Evolutionary conservation across 306 rosid species (phyloP), one percentile per base, ranked within the genome.

Genomic region (Senna tora): DNA sequence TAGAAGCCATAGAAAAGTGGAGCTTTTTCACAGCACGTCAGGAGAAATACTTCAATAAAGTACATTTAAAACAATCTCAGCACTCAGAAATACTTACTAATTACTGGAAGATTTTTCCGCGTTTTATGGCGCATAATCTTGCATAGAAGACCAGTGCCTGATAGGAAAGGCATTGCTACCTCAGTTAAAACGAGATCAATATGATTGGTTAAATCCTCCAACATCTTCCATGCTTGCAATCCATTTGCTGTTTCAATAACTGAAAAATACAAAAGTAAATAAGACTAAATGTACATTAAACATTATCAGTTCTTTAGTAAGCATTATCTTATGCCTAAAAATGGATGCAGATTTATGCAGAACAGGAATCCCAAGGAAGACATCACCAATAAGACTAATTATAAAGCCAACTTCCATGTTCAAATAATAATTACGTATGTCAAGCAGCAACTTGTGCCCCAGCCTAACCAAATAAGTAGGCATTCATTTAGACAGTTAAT

Each of bases 221-320:
- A 87, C 45, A 90, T 66, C 85, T 88, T 90, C 98, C 98, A 93
- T 65, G 98, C 98, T 67, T 85, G 96, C 74, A 89, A 61, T 77
- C 92, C 98, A 42, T 90, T 88, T 68, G 89, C 92, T 34, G 88
- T 92, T 68, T 80, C 92, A 53, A 82, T 83, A 71, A 92, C 98
- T 92, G 89, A 65, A 46, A 79, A 72, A 60, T 39, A 66, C 32
- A 34, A 64, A 66, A 28, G 13, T 9, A 70, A 20, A 52, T 51
- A 46, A 72, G 77, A 57, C 60, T 42, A 43, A 13, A 56, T 7
- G 7, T 46, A 30, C 12, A 60, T 34, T 45, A 33, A 50, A 33
- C 17, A 52, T 51, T 0, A 28, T 22, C 6, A 58, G 7, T 45
- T 45, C 16, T 13, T 2, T 45, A 11, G 14, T 42, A 42, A 42